Percentiles rank a stretch among this genome's conserved stretches.
These are phyloP conservation scores for Stemphylium beticola DNA, from an alignment of 2,329 filamentous ascomycete genomes.

Conservation along the genomic window DNA sequence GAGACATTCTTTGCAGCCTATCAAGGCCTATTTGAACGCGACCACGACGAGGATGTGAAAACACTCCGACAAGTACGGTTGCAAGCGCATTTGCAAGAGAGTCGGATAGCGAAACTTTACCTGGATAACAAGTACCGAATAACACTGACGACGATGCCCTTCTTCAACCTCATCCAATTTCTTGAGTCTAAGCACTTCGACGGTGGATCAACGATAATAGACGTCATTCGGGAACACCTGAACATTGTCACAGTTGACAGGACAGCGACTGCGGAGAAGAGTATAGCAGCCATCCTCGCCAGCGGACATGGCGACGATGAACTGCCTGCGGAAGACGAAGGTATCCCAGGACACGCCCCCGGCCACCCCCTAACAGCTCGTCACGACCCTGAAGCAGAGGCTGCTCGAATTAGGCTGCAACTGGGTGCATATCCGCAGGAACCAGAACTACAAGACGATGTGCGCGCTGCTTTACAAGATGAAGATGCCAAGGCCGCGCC, in stretches of 20 bases:
- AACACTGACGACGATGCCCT: slow-evolving; percentile 84
- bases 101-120: slow-evolving; percentile 80
- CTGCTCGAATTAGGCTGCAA: slow-evolving; percentile 62
- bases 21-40: slow-evolving; percentile 72
- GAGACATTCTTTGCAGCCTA: slow-evolving; percentile 75
- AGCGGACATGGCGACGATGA: slow-evolving; percentile 61
- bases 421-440: slow-evolving; percentile 88
- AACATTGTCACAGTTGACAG: slow-evolving; percentile 66
- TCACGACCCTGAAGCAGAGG: slow-evolving; percentile 64
- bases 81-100: slow-evolving; percentile 78
- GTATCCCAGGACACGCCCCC: slow-evolving; percentile 70
- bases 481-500: slow-evolving; percentile 82
- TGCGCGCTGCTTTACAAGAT: slow-evolving; percentile 84
- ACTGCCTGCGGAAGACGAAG: slow-evolving; percentile 69
- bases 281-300: slow-evolving; percentile 65
- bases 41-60: slow-evolving; percentile 81
- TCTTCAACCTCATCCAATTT: slow-evolving; percentile 82
- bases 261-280: slow-evolving; percentile 60
- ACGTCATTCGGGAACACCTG: slow-evolving; percentile 69
- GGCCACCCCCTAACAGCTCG: slow-evolving; percentile 67
- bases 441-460: slow-evolving; percentile 78
- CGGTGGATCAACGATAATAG: slow-evolving; percentile 78
- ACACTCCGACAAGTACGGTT: slow-evolving; percentile 75
- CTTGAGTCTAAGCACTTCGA: slow-evolving; percentile 84
- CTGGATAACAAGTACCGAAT: slow-evolving; percentile 86